Conservation (phyloP, 2,329 filamentous ascomycete genomes). For the Purpureocillium lavendulum region DNA sequence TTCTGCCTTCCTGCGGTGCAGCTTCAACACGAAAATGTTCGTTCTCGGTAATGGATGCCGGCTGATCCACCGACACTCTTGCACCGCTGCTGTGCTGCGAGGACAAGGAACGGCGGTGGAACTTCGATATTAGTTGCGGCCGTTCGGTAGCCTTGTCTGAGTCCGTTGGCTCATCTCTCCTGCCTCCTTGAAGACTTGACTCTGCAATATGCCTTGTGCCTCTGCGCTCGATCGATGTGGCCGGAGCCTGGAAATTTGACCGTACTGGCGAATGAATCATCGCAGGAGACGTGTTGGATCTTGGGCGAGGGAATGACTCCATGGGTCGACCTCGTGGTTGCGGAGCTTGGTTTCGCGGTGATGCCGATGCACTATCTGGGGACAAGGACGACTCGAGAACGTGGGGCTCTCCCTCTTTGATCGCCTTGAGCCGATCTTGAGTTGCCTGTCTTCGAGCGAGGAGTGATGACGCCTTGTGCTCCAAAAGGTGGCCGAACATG, state of each 20-base stretch:
- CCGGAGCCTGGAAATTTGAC: constrained; percentile 20
- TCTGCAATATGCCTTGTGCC: constrained; percentile 3
- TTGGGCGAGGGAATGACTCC: constrained; percentile 29
- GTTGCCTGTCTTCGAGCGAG: constrained; percentile 51
- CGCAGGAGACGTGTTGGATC: constrained; percentile 49
- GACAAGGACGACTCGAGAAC: constrained; percentile 17
- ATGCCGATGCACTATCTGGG: no score
- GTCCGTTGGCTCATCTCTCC: neutral
- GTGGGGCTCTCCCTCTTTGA: constrained; percentile 16
- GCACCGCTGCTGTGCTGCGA: neutral
- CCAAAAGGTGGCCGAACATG: constrained; percentile 77
- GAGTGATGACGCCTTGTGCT: constrained; percentile 31
- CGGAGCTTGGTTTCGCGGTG: constrained; percentile 4
- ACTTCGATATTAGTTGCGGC: constrained; percentile 11
- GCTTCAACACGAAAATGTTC: neutral
- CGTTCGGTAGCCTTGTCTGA: neutral
- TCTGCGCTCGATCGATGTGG: neutral
- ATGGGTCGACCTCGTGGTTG: constrained; percentile 2
- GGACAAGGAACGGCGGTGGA: constrained; percentile 5
- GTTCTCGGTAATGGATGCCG: neutral
- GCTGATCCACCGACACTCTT: neutral
- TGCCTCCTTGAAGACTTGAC: neutral
- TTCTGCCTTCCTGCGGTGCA: neutral
- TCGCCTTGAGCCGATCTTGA: constrained; percentile 45
- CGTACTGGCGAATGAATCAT: constrained; percentile 34